Base-by-base conservation (phyloP, 2,329 filamentous ascomycete genomes). In the Fusarium longipes region DNA sequence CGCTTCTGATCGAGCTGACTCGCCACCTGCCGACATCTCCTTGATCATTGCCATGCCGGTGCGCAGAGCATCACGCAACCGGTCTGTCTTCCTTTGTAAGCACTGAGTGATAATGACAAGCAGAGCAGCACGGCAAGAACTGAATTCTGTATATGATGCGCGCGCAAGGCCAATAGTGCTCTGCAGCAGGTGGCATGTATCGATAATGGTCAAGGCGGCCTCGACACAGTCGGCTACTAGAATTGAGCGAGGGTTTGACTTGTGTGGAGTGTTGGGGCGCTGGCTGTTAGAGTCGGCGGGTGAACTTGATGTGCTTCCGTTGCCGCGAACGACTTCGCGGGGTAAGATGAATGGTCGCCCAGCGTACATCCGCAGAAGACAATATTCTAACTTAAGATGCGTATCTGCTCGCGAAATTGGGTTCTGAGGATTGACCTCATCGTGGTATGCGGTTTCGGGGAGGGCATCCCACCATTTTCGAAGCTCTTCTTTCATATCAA, bases 91-190 rank as follows among this genome's bases (percentile, higher is more conserved):
- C 56, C 75, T 75, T 38, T 77, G 77, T 35, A 80, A 70, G 42
- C 77, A 80, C 45, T 80, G 78, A 3, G 78, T 78, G 30, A 79
- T 78, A 43, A 80, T 75, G 27, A 86, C 84, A 4, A 86, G 77
- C 8, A 86, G 75, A 10, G 84, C 84, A 11, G 83, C 84, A 39
- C 84, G 83, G 49, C 83, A 86, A 5, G 84, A 83, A 70, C 82
- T 85, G 69, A 86, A 86, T 64, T 87, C 84, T 5, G 83, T 85
- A 67, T 86, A 86, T 0, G 83, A 85, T 4, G 84, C 83, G 29
- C 83, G 80, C 8, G 84, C 84, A 51, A 86, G 82, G 17, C 84
- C 84, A 15, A 82, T 81, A n/a, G 81, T 82, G 42, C 81, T 81
- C 36, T 82, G 80, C 6, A 86, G 79, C 6, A 82, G 75, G 38